These are phyloP conservation scores for Neohortaea acidophila DNA, from an alignment of 495 filamentous ascomycete species.

Conservation along the genomic window DNA sequence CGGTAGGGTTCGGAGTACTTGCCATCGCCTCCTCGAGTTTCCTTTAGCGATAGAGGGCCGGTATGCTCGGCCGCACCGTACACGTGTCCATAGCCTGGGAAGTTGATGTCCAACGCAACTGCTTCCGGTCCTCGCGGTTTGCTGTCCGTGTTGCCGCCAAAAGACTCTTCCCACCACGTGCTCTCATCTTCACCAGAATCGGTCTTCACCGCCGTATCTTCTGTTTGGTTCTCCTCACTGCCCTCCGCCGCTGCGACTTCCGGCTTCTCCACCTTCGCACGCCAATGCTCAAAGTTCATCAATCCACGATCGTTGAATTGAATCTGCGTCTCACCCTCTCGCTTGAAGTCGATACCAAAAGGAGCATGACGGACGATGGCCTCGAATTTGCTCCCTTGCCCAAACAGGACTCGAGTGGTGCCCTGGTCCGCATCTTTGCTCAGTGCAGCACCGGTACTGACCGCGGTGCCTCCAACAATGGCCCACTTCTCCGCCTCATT, in stretches of 20 bases:
- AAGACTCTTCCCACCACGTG: slow-evolving; percentile 95
- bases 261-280: slow-evolving; percentile 62
- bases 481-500: slow-evolving; percentile 81
- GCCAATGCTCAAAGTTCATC: slow-evolving; percentile 91
- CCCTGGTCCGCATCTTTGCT: slow-evolving; percentile 42
- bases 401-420: slow-evolving; percentile 65
- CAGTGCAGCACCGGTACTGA: slow-evolving; percentile 51
- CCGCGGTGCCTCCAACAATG: slow-evolving; percentile 60
- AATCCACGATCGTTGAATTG: slow-evolving; percentile 75
- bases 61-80: slow-evolving; percentile 93
- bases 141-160: slow-evolving; percentile 83
- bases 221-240: slow-evolving; percentile 30
- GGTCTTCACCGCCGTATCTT: slow-evolving; percentile 24
- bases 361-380: slow-evolving; percentile 69
- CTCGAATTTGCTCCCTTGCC: slow-evolving; percentile 57
- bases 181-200: slow-evolving; percentile 49
- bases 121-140: slow-evolving; percentile 87
- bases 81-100: slow-evolving; percentile 80
- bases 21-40: slow-evolving; percentile 75
- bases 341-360: slow-evolving; percentile 70
- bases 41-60: slow-evolving; percentile 68
- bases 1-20: slow-evolving; percentile 87
- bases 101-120: slow-evolving; percentile 77
- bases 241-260: slow-evolving; percentile 39
- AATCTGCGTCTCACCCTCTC: slow-evolving; percentile 68